Evolutionary conservation across 2,329 filamentous ascomycete genomes (phyloP).

Genomic region (Amauroascus verrucosus): DNA sequence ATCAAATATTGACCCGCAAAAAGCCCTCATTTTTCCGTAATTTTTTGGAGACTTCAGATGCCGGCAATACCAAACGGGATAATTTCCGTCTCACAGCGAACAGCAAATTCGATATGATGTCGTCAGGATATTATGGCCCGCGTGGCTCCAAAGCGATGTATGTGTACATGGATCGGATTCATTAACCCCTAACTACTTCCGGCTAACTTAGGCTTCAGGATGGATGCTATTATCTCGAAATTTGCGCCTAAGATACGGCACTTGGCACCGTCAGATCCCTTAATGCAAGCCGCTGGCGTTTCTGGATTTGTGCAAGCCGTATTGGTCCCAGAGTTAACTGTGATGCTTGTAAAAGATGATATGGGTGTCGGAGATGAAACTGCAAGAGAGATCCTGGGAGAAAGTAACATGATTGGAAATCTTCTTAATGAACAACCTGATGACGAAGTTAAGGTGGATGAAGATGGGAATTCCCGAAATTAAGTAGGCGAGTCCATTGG

Average conservation of each 20-base stretch:
- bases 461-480: slow-evolving; percentile 18
- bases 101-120: slow-evolving; percentile 45
- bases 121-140: slow-evolving; percentile 75
- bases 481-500: background rate
- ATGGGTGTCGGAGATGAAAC: slow-evolving; percentile 40
- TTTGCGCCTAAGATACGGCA: slow-evolving; percentile 53
- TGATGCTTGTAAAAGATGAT: slow-evolving; percentile 50
- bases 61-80: slow-evolving; percentile 45
- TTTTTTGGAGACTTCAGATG: slow-evolving; percentile 46
- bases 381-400: slow-evolving; percentile 49
- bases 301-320: slow-evolving; percentile 63
- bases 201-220: slow-evolving; percentile 23
- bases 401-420: slow-evolving; percentile 58
- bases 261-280: slow-evolving; percentile 51
- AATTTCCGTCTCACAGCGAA: slow-evolving; percentile 48
- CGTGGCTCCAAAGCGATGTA: slow-evolving; percentile 63
- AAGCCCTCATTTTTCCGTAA: slow-evolving; percentile 51
- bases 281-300: slow-evolving; percentile 57
- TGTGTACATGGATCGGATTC: slow-evolving; percentile 21
- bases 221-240: slow-evolving; percentile 50
- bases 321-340: slow-evolving; percentile 60
- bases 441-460: slow-evolving; percentile 38
- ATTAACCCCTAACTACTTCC: background rate
- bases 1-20: slow-evolving; percentile 41
- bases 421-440: slow-evolving; percentile 56